A percentile compares a stretch with the other conserved stretches of the same genome.
phyloP scores from a whole-genome alignment of 345 rosid species.

The Eucalyptus camaldulensis region DNA sequence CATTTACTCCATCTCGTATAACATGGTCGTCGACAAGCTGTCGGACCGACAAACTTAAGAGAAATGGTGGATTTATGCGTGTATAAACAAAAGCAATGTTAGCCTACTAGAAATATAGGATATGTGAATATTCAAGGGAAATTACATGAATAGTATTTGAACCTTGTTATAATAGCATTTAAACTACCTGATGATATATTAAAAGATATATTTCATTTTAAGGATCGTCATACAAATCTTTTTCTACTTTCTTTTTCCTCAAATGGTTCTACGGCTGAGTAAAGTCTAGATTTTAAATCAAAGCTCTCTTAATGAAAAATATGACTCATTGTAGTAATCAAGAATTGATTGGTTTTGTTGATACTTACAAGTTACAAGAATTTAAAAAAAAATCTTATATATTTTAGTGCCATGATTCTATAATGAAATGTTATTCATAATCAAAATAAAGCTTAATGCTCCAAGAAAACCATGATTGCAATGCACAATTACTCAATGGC shows the following conservation, averaged over 20 bases:
- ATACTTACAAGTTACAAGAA: neutral
- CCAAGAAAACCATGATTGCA: no score
- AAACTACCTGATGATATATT: neutral
- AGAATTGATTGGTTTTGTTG: neutral
- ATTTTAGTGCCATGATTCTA: neutral
- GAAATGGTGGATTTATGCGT: neutral
- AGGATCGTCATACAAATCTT: neutral
- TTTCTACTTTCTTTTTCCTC: neutral
- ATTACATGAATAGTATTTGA: neutral
- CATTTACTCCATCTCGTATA: neutral
- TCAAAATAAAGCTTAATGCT: neutral
- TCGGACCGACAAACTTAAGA: neutral
- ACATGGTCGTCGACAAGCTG: neutral
- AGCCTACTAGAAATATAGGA: no score
- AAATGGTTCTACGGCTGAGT: neutral
- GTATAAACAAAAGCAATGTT: neutral
- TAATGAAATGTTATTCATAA: neutral
- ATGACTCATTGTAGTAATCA: neutral
- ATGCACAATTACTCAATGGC: accelerated
- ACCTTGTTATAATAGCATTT: neutral
- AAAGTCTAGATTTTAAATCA: neutral
- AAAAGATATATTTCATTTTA: neutral
- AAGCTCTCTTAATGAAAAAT: neutral
- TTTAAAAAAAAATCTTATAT: neutral
- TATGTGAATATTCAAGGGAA: no score